Evolutionary conservation across 768 basidiomycete genomes (phyloP), one percentile per base, ranked within the genome.

Genomic region (Kwoniella sp.): DNA sequence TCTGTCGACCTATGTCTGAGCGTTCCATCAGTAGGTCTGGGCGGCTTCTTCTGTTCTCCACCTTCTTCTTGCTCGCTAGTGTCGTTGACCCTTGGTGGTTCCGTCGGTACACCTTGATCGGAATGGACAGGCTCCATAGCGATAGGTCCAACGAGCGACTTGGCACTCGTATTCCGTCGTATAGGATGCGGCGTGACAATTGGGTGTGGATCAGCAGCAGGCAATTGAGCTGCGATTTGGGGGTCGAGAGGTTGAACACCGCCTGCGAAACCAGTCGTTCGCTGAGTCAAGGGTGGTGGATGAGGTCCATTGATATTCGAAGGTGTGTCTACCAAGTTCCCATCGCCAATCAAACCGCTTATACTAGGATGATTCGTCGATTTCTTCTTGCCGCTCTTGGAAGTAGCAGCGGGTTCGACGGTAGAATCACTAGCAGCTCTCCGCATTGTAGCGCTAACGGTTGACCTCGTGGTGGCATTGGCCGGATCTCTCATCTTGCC

Each of bases 201-300:
- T 10, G 65, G 64, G 33, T 69, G 70, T 24, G 62, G 54, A 15
- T 64, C 62, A 24, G 40, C 55, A 17, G 33, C 12, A 17, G 62
- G 62, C 29, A 64, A 26, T 44, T 67, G 62, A 26, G 70, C 67
- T 15, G 54, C 58, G 6, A 68, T 59, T 4, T 37, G 30, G 6
- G 74, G 70, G 60, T 76, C 74, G 9, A 71, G 69, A 4, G 59
- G 61, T 29, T 61, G 67, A 6, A 68, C 59, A 4, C 68, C 29
- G 15, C 74, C 74, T 21, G 72, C 66, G 49, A 73, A 76, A 6
- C 74, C 74, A 0, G 68, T 73, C 1, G 70, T 73, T 33, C 51
- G 2, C 37, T 59, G 61, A 12, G 68, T 70, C 2, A 58, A 27
- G 19, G 63, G 40, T n/a, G 59, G 57, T 1, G 59, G 55, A 36